These are phyloP conservation scores for Vitis rupestris DNA, from an alignment of 164 flowering plant species.

Conservation along the genomic window DNA sequence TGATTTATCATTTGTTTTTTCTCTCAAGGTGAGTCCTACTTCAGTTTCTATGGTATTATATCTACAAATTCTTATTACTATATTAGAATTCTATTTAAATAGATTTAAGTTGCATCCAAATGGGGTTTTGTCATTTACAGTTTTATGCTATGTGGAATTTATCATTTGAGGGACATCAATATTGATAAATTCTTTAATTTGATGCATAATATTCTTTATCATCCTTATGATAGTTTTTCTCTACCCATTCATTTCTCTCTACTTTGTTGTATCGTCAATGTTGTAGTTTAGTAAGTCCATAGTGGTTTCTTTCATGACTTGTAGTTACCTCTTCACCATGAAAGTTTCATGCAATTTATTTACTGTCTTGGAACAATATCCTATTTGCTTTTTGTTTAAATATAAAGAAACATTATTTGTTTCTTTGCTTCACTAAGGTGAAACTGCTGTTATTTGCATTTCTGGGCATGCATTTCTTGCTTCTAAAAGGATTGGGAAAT, in stretches of 20 bases:
- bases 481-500: neutral
- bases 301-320: neutral
- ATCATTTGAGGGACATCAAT: neutral
- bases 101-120: neutral
- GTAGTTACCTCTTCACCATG: neutral
- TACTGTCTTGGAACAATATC: neutral
- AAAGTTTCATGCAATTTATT: neutral
- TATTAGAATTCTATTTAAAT: neutral
- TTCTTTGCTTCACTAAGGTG: neutral
- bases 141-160: neutral
- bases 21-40: constrained; percentile 61
- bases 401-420: neutral
- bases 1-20: constrained; percentile 81
- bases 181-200: neutral
- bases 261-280: neutral
- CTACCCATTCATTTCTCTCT: neutral
- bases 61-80: neutral
- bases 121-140: neutral
- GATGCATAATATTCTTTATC: neutral
- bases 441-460: neutral
- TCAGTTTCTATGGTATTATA: neutral
- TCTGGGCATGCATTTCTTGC: no score
- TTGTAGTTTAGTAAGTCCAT: neutral
- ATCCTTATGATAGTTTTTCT: neutral
- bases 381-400: neutral